These are phyloP conservation scores for Pezicula neosporulosa DNA, from an alignment of 2,329 filamentous ascomycete genomes.

Conservation along the genomic window DNA sequence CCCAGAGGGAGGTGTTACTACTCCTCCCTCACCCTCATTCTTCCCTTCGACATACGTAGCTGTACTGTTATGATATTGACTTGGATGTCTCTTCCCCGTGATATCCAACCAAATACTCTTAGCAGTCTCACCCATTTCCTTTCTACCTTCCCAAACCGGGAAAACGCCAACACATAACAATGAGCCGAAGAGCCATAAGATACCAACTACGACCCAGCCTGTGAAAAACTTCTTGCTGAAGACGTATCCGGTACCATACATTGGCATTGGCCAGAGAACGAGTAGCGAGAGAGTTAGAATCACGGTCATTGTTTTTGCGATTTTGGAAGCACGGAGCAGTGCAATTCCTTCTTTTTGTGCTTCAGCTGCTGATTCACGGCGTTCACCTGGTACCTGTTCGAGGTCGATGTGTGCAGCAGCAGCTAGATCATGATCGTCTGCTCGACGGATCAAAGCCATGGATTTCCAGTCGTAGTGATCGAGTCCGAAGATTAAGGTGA, in stretches of 20 bases:
- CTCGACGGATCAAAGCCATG: conserved; percentile 76
- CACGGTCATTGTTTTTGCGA: conserved; percentile 48
- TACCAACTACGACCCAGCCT: conserved; percentile 73
- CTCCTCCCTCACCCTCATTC: too few species aligned
- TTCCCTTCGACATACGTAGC: conserved; percentile 21
- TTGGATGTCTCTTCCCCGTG: conserved; percentile 35
- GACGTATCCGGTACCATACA: conserved; percentile 81
- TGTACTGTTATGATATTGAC: conserved; percentile 17
- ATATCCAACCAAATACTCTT: conserved; percentile 61
- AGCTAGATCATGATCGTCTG: conserved; percentile 73
- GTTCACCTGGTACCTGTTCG: conserved; percentile 57
- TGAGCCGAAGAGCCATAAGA: conserved; percentile 77
- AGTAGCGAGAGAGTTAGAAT: conserved; percentile 68
- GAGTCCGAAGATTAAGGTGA: conserved; percentile 60
- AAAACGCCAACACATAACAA: conserved; percentile 73
- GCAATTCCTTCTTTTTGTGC: conserved; percentile 39
- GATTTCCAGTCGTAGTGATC: conserved; percentile 84
- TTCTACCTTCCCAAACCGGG: conserved; percentile 75
- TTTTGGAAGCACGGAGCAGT: conserved; percentile 49
- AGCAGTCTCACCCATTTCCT: conserved; percentile 59
- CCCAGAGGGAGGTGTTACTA: too few species aligned
- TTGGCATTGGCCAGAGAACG: conserved; percentile 86
- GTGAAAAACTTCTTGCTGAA: conserved; percentile 82
- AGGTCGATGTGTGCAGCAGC: conserved; percentile 60
- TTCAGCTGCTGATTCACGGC: conserved; percentile 31